These are phyloP conservation scores for Penicillium daleae DNA, from an alignment of 495 filamentous ascomycete genomes.

Conservation along the genomic window DNA sequence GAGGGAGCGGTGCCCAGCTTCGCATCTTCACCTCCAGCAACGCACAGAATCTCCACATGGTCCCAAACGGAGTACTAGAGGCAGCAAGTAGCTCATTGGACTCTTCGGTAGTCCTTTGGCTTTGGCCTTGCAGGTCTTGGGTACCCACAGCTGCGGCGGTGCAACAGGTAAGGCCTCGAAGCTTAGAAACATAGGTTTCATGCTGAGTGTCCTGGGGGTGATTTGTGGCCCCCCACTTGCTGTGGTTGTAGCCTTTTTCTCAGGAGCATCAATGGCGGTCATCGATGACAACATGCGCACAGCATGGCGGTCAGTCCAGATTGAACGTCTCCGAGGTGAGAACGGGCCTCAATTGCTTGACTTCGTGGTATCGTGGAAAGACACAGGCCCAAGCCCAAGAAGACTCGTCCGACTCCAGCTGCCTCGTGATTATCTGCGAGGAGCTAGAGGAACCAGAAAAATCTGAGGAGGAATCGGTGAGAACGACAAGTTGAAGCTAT, in stretches of 20 bases:
- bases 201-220: slow-evolving; percentile 3
- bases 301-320: slow-evolving; percentile 33
- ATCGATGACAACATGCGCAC: slow-evolving; percentile 26
- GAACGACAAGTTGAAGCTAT: background rate
- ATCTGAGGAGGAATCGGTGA: slow-evolving; percentile 12
- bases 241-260: background rate
- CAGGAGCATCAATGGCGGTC: slow-evolving; percentile 20
- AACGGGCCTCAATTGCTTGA: slow-evolving; percentile 3
- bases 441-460: background rate
- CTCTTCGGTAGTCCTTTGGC: slow-evolving; percentile 17
- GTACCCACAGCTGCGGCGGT: slow-evolving; percentile 39
- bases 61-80: slow-evolving; percentile 30
- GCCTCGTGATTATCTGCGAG: slow-evolving; percentile 14
- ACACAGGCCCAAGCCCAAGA: slow-evolving; percentile 18
- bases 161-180: slow-evolving; percentile 47
- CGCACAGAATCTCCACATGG: slow-evolving; percentile 57
- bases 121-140: slow-evolving; percentile 32
- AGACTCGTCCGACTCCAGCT: slow-evolving; percentile 29
- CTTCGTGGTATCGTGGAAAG: slow-evolving; percentile 6
- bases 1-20: slow-evolving; percentile 13
- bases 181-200: slow-evolving; percentile 24
- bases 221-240: background rate
- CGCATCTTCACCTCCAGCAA: slow-evolving; percentile 32
- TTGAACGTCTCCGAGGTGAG: slow-evolving; percentile 23
- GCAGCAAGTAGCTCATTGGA: slow-evolving; percentile 14